Base-by-base conservation (phyloP, 805 yeast species). In the Candida coquimbonensis region DNA sequence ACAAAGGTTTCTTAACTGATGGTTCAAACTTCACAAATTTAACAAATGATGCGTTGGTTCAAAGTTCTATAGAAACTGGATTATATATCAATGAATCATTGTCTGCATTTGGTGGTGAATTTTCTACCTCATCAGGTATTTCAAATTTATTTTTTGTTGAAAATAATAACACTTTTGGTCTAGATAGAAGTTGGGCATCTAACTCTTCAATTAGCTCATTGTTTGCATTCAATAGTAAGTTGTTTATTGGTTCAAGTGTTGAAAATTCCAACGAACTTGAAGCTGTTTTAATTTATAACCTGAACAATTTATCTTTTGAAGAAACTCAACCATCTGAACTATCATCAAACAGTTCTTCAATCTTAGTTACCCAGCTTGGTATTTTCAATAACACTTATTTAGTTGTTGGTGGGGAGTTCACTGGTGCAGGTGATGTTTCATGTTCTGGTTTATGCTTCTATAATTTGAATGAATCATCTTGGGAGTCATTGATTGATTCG, bases 391-490 rank as follows among this genome's bases (percentile, higher is more conserved):
- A 65, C 8, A 66, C 73, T 2, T 54, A 69, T 17, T 63, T 88
- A 26, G 68, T 81, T 29, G 86, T 86, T 12, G 96, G 85, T 36
- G 96, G 97, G 24, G 69, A 74, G 38, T 88, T 86, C 59, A 73
- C 70, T 19, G 60, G 69, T 19, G 81, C 85, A 2, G 81, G 83
- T 0, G 66, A 77, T 5, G 64, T 74, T 31, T 62, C 65, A 25
- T 89, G 96, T 63, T 61, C 69, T 3, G 73, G 78, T 1, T 62
- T 90, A 34, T 89, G 96, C 60, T 64, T 82, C 33, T 87, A 77
- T 59, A 81, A 82, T 54, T 61, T 79, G 49, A 58, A 63, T 4
- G 67, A 70, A 31, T 66, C 75, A 0, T 65, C 80, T 19, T 83
- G 95, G 86, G 63, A 65, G 8, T 66, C 60, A 5, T 53, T 68